These are phyloP conservation scores for Dothistroma septosporum DNA, from an alignment of 2,329 filamentous ascomycete species.

Conservation along the genomic window DNA sequence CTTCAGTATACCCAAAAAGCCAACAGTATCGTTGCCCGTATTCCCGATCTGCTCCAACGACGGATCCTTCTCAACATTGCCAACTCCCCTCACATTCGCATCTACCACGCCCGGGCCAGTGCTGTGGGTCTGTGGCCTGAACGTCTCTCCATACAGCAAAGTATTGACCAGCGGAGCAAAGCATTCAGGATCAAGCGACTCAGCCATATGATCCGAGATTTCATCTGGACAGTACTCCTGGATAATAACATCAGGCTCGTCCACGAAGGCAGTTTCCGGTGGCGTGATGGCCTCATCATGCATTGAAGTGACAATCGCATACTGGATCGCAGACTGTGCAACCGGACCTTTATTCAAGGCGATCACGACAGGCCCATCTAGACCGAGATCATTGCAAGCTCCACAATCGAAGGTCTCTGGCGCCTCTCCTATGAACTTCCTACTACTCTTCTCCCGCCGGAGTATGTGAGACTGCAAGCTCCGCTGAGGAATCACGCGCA, in stretches of 20 bases:
- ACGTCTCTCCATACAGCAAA: neutral
- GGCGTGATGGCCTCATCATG: slow-evolving; percentile 18
- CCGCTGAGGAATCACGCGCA: too few species aligned
- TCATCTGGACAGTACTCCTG: slow-evolving; percentile 18
- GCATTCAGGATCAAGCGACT: slow-evolving; percentile 10
- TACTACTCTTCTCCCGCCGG: too few species aligned
- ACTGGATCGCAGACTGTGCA: slow-evolving; percentile 12
- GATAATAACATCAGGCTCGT: slow-evolving; percentile 11
- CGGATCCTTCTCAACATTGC: neutral
- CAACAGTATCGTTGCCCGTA: neutral
- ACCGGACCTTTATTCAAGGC: slow-evolving; percentile 14
- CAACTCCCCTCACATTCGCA: neutral
- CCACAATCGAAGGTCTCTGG: too few species aligned
- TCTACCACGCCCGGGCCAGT: neutral
- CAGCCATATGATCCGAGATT: slow-evolving; percentile 9
- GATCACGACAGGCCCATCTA: neutral
- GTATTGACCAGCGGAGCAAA: slow-evolving; percentile 9
- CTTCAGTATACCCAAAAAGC: neutral
- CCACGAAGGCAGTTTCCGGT: slow-evolving; percentile 12
- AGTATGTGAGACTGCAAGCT: too few species aligned
- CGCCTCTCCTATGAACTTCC: too few species aligned
- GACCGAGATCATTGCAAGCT: too few species aligned
- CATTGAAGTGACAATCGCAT: slow-evolving; percentile 13
- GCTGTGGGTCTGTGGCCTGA: neutral
- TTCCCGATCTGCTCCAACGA: neutral